phyloP scores from a whole-genome alignment of 257 asterid genomes.

The Primulina huaijiensis region DNA sequence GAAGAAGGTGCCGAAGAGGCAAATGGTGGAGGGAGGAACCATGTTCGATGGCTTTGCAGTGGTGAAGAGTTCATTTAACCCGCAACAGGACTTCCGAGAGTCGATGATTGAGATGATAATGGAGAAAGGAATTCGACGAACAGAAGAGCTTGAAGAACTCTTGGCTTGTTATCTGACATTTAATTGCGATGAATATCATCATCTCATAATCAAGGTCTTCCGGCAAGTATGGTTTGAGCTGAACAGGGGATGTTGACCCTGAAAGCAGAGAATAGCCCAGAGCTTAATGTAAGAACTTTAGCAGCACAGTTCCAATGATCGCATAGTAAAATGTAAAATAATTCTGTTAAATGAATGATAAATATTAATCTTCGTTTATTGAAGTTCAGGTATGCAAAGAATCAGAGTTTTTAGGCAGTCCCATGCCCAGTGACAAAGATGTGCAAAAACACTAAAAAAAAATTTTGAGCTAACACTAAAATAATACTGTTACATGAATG shows the following conservation, averaged over 20 bases:
- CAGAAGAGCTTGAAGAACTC: conserved; percentile 71
- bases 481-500: neutral
- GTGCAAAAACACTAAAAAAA: conserved; percentile 25
- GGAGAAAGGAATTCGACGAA: conserved; percentile 47
- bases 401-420: neutral
- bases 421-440: conserved; percentile 37
- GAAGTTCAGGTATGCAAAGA: conserved; percentile 34
- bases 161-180: conserved; percentile 75
- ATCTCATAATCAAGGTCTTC: conserved; percentile 66
- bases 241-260: conserved; percentile 32
- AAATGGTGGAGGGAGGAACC: conserved; percentile 23
- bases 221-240: conserved; percentile 70
- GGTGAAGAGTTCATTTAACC: conserved; percentile 58
- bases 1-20: conserved; percentile 32
- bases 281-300: conserved; percentile 8
- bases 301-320: neutral
- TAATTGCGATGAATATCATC: conserved; percentile 64
- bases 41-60: conserved; percentile 64
- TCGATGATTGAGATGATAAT: conserved; percentile 89
- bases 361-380: neutral
- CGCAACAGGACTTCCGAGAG: conserved; percentile 64
- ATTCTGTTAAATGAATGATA: neutral
- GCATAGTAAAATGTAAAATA: neutral
- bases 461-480: too few species aligned
- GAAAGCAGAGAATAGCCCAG: conserved; percentile 22